Base-by-base conservation (phyloP, 257 asterid species). In the Capsicum rhomboideum region DNA sequence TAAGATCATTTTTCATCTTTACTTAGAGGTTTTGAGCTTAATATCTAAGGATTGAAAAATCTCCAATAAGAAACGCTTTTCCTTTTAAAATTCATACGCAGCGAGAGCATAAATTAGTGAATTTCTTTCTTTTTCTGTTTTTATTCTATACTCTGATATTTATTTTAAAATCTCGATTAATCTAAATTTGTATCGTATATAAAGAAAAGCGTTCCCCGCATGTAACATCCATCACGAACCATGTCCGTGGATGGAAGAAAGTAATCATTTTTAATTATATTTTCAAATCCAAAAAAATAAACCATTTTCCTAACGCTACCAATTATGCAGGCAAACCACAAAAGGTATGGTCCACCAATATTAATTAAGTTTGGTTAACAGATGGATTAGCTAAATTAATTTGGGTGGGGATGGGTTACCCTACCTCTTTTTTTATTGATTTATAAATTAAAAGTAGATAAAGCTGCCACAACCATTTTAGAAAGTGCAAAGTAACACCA, bases 401-500 rank as follows among this genome's bases (percentile, higher is more conserved):
- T 20, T 18, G 23, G 52, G 44, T 23, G 75, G 37, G 21, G 16
- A 6, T 3, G 61, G 55, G 31, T 16, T 49, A 49, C 69, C 69
- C 37, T 63, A 82, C 23, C 17, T 12, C 18, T 16, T 21, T 67
- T 61, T 82, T 55, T 11, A 6, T 52, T 82, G 75, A 50, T 49
- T 71, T 82, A 23, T 50, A 52, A n/a, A 82, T 50, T 82, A 69
- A 84, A 71, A 85, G 81, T 77, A 77, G 81, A 77, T 50, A 77
- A 69, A 78, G 86, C 85, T 78, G 85, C 55, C 58, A 79, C 28
- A 86, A 7, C 61, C 55, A 77, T 77, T 52, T 75, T 20, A 34
- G 23, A 49, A 67, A 56, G 78, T 9, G 54, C n/a, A 18, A 50
- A 77, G 68, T 59, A 37, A 34, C 12, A 23, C 69, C 26, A 13